These are phyloP conservation scores for Microthlaspi erraticum DNA, from an alignment of 345 rosid genomes.

Conservation along the genomic window DNA sequence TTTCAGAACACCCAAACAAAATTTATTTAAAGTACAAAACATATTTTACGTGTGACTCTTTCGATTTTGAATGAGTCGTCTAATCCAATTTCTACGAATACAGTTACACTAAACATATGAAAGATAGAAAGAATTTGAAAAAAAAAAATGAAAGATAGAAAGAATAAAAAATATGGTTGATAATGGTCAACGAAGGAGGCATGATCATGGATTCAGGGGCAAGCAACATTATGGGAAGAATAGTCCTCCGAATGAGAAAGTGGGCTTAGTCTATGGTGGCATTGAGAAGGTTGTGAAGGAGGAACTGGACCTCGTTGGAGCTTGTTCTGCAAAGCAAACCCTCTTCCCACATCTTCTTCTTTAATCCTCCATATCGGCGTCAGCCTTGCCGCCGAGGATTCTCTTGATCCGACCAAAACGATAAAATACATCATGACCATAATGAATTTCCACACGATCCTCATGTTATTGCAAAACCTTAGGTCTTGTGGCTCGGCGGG, in stretches of 20 bases:
- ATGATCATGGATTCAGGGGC: constrained; percentile 54
- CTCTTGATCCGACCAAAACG: constrained; percentile 36
- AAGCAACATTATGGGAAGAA: constrained; percentile 29
- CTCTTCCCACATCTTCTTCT: neutral
- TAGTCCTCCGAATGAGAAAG: constrained; percentile 33
- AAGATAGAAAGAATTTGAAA: neutral
- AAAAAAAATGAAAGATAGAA: neutral
- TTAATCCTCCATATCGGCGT: constrained; percentile 12
- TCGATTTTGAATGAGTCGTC: constrained; percentile 17
- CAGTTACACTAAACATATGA: neutral
- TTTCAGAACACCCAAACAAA: neutral
- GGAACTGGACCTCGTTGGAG: constrained; percentile 66
- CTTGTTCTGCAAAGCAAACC: constrained; percentile 36
- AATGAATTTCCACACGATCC: constrained; percentile 29
- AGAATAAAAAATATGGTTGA: constrained; percentile 19
- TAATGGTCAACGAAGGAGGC: constrained; percentile 2
- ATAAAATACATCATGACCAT: constrained; percentile 9
- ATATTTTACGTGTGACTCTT: neutral
- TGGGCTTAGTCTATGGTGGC: constrained; percentile 53
- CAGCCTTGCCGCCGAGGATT: constrained; percentile 17
- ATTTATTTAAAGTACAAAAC: neutral
- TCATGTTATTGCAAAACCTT: constrained; percentile 21
- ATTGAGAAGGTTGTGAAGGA: constrained; percentile 64
- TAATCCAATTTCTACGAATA: neutral
- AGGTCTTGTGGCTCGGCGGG: constrained; percentile 1